A percentile compares a stretch with the other conserved stretches of the same genome.
Conservation (phyloP, 345 rosid species). For the Populus nigra region DNA sequence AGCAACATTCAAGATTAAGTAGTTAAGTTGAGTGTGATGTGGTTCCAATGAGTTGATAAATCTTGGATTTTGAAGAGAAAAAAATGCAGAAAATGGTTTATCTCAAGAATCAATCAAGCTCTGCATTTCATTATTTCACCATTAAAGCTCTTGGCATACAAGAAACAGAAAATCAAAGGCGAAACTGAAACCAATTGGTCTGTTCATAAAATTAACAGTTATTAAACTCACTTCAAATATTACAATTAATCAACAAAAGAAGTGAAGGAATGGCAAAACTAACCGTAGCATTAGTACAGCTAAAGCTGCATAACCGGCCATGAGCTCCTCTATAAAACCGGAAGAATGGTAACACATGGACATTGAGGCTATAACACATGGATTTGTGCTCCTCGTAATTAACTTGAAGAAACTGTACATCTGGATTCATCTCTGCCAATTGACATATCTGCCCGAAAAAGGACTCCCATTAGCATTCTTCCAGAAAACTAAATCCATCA, state of each 20-base stretch:
- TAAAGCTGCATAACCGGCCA: constrained; percentile 90
- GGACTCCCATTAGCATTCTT: constrained; percentile 8
- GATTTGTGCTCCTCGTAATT: constrained; percentile 92
- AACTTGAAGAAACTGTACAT: constrained; percentile 80
- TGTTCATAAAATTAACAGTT: not conserved
- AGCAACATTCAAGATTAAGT: not conserved
- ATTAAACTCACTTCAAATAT: not conserved
- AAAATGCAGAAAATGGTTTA: not conserved
- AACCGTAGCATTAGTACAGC: constrained; percentile 98
- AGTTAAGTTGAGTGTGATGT: not conserved
- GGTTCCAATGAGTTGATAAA: not conserved
- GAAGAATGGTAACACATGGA: constrained; percentile 89
- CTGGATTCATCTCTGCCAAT: constrained; percentile 69
- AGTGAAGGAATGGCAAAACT: constrained; percentile 15
- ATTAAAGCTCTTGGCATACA: not conserved
- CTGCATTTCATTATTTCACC: not conserved
- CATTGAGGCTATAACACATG: constrained; percentile 91
- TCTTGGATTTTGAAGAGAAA: not conserved
- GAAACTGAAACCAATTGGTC: not conserved
- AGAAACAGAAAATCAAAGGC: not conserved
- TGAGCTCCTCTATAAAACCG: constrained; percentile 83
- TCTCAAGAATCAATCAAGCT: not conserved
- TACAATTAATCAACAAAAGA: not conserved
- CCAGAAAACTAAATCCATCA: not conserved
- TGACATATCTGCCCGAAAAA: constrained; percentile 62